Conservation (phyloP, 805 yeast genomes). For the Saturnispora saitoi region DNA sequence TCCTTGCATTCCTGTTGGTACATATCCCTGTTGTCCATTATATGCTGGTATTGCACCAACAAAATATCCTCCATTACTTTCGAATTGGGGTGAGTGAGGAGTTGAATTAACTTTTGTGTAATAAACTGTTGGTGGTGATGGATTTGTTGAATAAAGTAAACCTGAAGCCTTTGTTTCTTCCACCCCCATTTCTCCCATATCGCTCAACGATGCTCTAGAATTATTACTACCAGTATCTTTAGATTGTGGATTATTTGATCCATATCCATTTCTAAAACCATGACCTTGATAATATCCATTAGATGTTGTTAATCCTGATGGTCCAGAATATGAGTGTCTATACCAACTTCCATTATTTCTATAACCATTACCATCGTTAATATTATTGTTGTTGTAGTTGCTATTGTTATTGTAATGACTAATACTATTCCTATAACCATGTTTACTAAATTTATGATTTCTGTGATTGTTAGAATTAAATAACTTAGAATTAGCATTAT, state of each 20-base stretch:
- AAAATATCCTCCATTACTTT: neutral
- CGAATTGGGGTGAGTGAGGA: neutral
- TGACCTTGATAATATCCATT: neutral
- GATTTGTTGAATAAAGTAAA: neutral
- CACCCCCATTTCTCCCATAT: neutral
- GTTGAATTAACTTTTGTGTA: neutral
- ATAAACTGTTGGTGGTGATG: neutral
- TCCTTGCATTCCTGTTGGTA: neutral
- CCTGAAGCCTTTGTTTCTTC: neutral
- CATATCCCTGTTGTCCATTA: neutral
- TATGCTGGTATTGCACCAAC: neutral
- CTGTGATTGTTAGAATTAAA: neutral
- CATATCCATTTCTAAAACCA: neutral
- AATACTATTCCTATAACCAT: neutral
- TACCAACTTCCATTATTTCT: conserved; percentile 1
- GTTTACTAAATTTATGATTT: neutral
- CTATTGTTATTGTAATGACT: neutral
- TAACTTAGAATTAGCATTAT: neutral
- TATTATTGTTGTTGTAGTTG: neutral
- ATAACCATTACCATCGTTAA: neutral
- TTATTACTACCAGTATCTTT: neutral
- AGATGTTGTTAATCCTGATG: neutral
- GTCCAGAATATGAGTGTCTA: conserved; percentile 3
- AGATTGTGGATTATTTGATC: neutral
- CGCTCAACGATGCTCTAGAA: neutral